Evolutionary conservation across 2,329 filamentous ascomycete species (phyloP).

Genomic region (Sphaerostilbella broomeana): DNA sequence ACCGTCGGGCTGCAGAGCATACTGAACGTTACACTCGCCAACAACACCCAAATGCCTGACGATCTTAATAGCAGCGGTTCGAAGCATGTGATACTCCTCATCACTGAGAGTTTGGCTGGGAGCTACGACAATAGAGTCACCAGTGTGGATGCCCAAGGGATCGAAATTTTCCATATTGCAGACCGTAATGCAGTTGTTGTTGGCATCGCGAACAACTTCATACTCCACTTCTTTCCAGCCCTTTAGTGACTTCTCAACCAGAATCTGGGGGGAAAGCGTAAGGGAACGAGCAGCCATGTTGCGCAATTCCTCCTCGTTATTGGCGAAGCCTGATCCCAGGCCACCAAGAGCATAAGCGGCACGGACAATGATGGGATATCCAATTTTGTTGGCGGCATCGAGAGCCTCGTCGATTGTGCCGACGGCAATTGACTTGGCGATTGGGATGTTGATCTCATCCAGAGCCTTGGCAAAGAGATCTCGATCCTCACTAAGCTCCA

Average conservation of each 20-base stretch:
- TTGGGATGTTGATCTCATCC: conserved; percentile 95
- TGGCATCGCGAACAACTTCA: conserved; percentile 92
- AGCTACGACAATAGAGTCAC: conserved; percentile 96
- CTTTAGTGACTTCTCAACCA: conserved; percentile 97
- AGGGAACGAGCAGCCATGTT: conserved; percentile 90
- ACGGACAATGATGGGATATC: conserved; percentile 96
- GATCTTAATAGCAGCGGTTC: conserved; percentile 95
- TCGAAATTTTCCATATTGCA: conserved; percentile 87
- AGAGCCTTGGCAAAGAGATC: conserved; percentile 93
- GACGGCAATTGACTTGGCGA: conserved; percentile 92
- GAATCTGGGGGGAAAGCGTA: conserved; percentile 88
- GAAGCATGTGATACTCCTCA: conserved; percentile 99
- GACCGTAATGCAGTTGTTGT: conserved; percentile 98
- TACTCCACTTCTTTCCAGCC: conserved; percentile 99
- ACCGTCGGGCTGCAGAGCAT: conserved; percentile 91
- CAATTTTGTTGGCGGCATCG: conserved; percentile 75
- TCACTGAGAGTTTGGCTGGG: conserved; percentile 95
- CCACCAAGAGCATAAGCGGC: conserved; percentile 95
- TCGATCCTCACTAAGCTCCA: conserved; percentile 92
- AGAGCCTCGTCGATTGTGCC: conserved; percentile 87
- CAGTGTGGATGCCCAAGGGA: conserved; percentile 93
- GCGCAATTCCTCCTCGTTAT: conserved; percentile 86
- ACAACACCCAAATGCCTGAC: conserved; percentile 94
- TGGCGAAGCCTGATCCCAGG: conserved; percentile 91
- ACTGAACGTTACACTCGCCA: conserved; percentile 98